phyloP scores from a whole-genome alignment of 352 stramenopile genomes.

The Pythium aquatile region DNA sequence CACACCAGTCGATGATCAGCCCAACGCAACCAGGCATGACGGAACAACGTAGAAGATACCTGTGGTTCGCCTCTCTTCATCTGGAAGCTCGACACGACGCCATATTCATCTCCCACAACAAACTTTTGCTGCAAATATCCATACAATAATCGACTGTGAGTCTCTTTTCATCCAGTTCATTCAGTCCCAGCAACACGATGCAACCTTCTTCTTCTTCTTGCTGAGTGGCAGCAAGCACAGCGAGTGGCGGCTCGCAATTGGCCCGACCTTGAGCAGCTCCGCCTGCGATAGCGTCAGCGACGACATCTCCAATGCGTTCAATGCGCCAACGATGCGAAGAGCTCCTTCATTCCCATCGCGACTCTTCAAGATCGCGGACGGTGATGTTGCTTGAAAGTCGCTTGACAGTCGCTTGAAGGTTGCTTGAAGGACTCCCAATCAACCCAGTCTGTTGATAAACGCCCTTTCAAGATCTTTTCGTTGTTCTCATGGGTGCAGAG shows the following conservation, averaged over 20 bases:
- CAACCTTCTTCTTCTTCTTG: slow-evolving; percentile 86
- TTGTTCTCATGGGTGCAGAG: background rate
- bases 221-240: slow-evolving; percentile 75
- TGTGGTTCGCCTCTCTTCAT: slow-evolving; percentile 83
- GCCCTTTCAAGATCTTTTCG: slow-evolving; percentile 6
- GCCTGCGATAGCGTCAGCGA: slow-evolving; percentile 60
- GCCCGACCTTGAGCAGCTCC: slow-evolving; percentile 80
- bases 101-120: slow-evolving; percentile 81
- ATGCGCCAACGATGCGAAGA: background rate
- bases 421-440: background rate
- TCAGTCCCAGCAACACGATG: background rate
- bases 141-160: background rate
- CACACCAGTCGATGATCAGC: no score
- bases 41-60: slow-evolving; percentile 23
- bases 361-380: slow-evolving; percentile 9
- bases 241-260: slow-evolving; percentile 72
- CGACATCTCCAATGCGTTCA: slow-evolving; percentile 29
- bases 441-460: background rate
- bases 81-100: slow-evolving; percentile 76
- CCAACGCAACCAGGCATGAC: no score
- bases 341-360: background rate
- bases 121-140: slow-evolving; percentile 72
- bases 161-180: background rate
- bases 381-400: slow-evolving; percentile 9
- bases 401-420: slow-evolving; percentile 13